A percentile compares a stretch with the other conserved stretches of the same genome.
Conservation (phyloP, 2,329 filamentous ascomycete genomes). For the Aspergillus proliferans region DNA sequence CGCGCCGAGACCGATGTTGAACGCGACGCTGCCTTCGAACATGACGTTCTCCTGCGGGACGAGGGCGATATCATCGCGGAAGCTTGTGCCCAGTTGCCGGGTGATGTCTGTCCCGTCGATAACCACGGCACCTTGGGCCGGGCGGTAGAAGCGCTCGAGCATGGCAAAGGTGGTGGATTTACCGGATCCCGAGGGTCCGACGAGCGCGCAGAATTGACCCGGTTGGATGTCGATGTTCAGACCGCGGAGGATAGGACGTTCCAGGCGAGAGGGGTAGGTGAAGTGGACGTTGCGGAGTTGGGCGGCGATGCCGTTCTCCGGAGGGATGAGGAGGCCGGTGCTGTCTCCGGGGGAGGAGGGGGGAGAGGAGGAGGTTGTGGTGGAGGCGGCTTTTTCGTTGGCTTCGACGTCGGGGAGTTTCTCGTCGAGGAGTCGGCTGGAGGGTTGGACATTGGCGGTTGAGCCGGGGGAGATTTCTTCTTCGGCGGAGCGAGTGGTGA, state of each 20-base stretch:
- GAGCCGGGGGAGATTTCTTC: constrained; percentile 14
- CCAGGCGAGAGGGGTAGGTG: constrained; percentile 58
- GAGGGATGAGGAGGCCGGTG: neutral
- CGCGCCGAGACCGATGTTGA: constrained; percentile 42
- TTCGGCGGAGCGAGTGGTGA: constrained; percentile 23
- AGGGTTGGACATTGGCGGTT: constrained; percentile 6
- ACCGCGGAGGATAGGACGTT: constrained; percentile 51
- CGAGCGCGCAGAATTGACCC: constrained; percentile 58
- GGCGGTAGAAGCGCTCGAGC: constrained; percentile 51
- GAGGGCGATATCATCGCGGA: constrained; percentile 41
- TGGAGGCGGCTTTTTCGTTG: constrained; percentile 4
- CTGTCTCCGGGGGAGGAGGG: neutral
- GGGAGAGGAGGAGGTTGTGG: neutral
- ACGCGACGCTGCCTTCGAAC: constrained; percentile 44
- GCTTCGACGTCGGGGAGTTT: constrained; percentile 23
- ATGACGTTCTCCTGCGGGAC: constrained; percentile 45
- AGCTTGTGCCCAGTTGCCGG: constrained; percentile 30
- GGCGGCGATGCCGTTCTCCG: constrained; percentile 40
- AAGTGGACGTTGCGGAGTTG: constrained; percentile 57
- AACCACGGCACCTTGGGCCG: constrained; percentile 44
- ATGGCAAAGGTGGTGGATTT: constrained; percentile 60
- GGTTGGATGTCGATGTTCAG: constrained; percentile 53
- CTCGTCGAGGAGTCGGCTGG: constrained; percentile 15
- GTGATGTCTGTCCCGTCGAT: constrained; percentile 49
- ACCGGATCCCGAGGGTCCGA: constrained; percentile 60